These are phyloP conservation scores for Malassezia globosa DNA, from an alignment of 1,284 basidiomycete species.

Conservation along the genomic window DNA sequence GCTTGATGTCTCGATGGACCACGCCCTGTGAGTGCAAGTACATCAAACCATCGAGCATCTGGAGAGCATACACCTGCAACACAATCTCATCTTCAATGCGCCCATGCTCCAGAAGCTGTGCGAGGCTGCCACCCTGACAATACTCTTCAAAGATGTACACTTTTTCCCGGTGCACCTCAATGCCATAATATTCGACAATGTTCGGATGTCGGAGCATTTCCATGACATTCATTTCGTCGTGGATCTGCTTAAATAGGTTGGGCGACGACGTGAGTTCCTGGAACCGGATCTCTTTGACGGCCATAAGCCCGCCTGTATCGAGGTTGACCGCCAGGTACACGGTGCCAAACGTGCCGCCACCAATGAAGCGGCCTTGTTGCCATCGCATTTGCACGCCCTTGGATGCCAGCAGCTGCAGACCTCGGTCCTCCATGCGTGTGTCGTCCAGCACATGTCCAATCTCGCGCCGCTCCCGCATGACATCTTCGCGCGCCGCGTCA, in stretches of 20 bases:
- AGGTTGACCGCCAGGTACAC: constrained; percentile 98
- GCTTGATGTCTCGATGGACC: constrained; percentile 94
- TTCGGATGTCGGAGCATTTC: constrained; percentile 96
- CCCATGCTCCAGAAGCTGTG: constrained; percentile 79
- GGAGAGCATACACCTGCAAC: constrained; percentile 87
- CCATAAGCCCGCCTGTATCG: constrained; percentile 92
- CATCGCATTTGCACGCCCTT: constrained; percentile 93
- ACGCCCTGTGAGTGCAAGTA: constrained; percentile 89
- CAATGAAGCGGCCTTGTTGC: constrained; percentile 97
- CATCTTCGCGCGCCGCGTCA: constrained; percentile 33
- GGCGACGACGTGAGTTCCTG: constrained; percentile 68
- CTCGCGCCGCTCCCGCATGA: constrained; percentile 34
- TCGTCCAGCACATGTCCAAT: constrained; percentile 45
- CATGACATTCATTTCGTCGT: constrained; percentile 96
- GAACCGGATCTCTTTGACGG: constrained; percentile 97
- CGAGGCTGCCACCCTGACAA: constrained; percentile 89
- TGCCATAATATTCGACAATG: constrained; percentile 97
- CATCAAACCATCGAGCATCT: constrained; percentile 85
- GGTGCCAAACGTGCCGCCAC: constrained; percentile 72
- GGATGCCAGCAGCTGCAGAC: constrained; percentile 49
- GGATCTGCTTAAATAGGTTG: constrained; percentile 67
- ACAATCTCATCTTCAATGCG: constrained; percentile 94
- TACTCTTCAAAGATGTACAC: constrained; percentile 99
- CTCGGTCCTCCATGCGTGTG: constrained; percentile 41
- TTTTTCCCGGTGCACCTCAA: constrained; percentile 96